phyloP scores from a whole-genome alignment of 192 early-diverging fungal genomes.

The Lobosporangium transversale region DNA sequence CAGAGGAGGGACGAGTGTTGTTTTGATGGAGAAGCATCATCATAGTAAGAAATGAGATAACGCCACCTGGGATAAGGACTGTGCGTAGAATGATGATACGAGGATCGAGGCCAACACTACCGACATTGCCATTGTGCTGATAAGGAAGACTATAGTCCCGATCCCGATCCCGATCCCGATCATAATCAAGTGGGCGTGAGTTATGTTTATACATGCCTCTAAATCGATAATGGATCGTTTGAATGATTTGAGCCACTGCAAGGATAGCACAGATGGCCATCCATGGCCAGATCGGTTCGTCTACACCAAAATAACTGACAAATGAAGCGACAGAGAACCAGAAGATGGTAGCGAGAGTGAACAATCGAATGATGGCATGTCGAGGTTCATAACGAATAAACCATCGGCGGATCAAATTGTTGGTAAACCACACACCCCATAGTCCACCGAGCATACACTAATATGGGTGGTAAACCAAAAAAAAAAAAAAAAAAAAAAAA shows the following conservation, averaged over 20 bases:
- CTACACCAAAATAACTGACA: constrained; percentile 61
- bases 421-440: constrained; percentile 67
- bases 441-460: constrained; percentile 65
- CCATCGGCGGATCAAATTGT: constrained; percentile 66
- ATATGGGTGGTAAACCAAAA: background rate
- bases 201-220: constrained; percentile 20
- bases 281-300: constrained; percentile 68
- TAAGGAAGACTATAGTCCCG: too few species aligned
- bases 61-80: constrained; percentile 59
- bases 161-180: background rate
- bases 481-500: constrained; percentile 10
- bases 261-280: constrained; percentile 61
- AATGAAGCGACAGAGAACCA: constrained; percentile 63
- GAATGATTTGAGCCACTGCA: constrained; percentile 55
- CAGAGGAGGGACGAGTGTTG: constrained; percentile 49
- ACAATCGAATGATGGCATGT: constrained; percentile 61
- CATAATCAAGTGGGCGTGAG: background rate
- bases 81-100: constrained; percentile 26
- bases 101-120: constrained; percentile 14
- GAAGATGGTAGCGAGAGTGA: constrained; percentile 61
- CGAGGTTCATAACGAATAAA: constrained; percentile 65
- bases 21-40: constrained; percentile 59
- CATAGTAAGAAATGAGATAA: constrained; percentile 66
- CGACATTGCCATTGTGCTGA: background rate
- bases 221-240: constrained; percentile 44